phyloP scores from a whole-genome alignment of 2,329 filamentous ascomycete genomes.

The Saccharata proteae region DNA sequence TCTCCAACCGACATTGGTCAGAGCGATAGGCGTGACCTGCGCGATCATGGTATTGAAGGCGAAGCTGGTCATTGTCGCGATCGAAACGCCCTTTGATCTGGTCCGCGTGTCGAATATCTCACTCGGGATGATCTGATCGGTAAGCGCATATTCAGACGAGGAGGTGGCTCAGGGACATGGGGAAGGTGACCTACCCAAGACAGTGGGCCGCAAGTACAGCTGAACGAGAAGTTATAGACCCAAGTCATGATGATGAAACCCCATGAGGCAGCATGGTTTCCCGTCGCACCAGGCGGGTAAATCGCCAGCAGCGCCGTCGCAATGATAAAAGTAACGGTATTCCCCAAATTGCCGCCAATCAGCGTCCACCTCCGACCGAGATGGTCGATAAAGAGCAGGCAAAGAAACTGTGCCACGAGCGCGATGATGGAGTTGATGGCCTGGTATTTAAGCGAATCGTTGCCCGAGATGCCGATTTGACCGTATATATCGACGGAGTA shows the following conservation, averaged over 20 bases:
- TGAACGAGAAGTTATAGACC: constrained; percentile 72
- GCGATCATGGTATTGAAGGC: constrained; percentile 70
- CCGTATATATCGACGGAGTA: constrained; percentile 56
- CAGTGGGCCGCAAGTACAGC: constrained; percentile 56
- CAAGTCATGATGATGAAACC: constrained; percentile 68
- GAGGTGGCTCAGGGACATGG: constrained; percentile 8
- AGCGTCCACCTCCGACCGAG: constrained; percentile 61
- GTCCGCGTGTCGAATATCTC: constrained; percentile 71
- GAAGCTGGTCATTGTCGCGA: constrained; percentile 61
- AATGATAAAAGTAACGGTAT: constrained; percentile 61
- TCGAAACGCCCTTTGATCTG: constrained; percentile 60
- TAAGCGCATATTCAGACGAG: too few species aligned
- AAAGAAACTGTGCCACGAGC: constrained; percentile 54
- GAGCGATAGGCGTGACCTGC: constrained; percentile 52
- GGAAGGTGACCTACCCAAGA: constrained; percentile 35
- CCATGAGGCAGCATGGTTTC: constrained; percentile 49
- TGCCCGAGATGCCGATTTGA: constrained; percentile 54
- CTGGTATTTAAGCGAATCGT: constrained; percentile 61
- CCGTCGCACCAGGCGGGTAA: constrained; percentile 47
- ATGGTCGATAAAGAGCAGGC: constrained; percentile 56
- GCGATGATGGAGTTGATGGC: constrained; percentile 63
- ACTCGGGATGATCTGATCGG: constrained; percentile 51
- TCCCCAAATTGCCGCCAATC: constrained; percentile 59
- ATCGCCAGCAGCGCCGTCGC: constrained; percentile 43
- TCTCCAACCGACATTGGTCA: constrained; percentile 41